A percentile compares a stretch with the other conserved stretches of the same genome.
phyloP scores from a whole-genome alignment of 1,139 yeast species.

The Arxiozyma slooffiae region DNA sequence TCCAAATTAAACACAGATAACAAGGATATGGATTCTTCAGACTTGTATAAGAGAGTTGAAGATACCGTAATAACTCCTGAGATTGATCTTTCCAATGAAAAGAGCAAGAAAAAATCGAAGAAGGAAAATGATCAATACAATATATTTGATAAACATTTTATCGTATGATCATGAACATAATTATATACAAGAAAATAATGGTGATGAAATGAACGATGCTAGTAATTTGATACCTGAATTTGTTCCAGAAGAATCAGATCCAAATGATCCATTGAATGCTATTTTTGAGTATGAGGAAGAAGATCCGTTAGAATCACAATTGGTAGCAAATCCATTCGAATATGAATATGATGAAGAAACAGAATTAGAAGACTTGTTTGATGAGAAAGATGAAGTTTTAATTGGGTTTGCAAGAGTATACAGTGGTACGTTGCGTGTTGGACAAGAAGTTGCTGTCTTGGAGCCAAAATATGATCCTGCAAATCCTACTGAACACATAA shows the following conservation, averaged over 20 bases:
- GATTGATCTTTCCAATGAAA: slow-evolving; percentile 9
- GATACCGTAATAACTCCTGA: slow-evolving; percentile 26
- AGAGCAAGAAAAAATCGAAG: slow-evolving; percentile 1
- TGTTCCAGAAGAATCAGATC: slow-evolving; percentile 24
- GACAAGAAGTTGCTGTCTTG: slow-evolving; percentile 62
- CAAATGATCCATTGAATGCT: slow-evolving; percentile 29
- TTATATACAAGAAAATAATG: slow-evolving; percentile 13
- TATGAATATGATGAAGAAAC: slow-evolving; percentile 28
- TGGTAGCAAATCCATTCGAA: not conserved
- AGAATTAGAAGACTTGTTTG: slow-evolving; percentile 39
- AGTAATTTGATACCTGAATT: slow-evolving; percentile 16
- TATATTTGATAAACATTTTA: slow-evolving; percentile 20
- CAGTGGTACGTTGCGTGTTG: slow-evolving; percentile 69
- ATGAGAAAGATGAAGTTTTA: slow-evolving; percentile 48
- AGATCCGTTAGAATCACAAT: slow-evolving; percentile 14
- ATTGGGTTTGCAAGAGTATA: slow-evolving; percentile 85
- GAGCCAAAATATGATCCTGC: slow-evolving; percentile 85
- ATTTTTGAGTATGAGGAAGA: slow-evolving; percentile 32
- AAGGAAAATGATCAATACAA: slow-evolving; percentile 6
- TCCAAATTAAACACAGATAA: slow-evolving; percentile 22
- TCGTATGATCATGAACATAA: slow-evolving; percentile 19
- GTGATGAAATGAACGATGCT: slow-evolving; percentile 9
- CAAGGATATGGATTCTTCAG: slow-evolving; percentile 25
- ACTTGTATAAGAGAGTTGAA: slow-evolving; percentile 22
- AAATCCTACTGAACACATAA: slow-evolving; percentile 50